Conservation (phyloP, 2,329 filamentous ascomycete genomes). For the Fusarium solani-melongenae region DNA sequence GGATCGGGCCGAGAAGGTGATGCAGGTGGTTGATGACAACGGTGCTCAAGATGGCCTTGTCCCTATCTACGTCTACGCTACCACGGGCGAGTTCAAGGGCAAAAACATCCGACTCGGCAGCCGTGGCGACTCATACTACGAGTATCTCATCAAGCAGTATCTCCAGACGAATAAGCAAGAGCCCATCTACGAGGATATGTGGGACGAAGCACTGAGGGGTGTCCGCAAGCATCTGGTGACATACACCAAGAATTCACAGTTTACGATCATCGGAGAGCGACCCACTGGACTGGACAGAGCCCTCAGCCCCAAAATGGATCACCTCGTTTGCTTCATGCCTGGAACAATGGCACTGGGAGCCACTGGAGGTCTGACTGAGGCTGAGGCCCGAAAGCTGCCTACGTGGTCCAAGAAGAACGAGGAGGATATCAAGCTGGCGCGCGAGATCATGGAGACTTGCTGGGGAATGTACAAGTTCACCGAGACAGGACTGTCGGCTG, state of each 20-base stretch:
- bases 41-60: constrained; percentile 83
- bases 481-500: constrained; percentile 88
- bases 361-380: constrained; percentile 81
- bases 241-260: constrained; percentile 81
- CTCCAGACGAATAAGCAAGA: constrained; percentile 91
- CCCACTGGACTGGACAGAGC: constrained; percentile 74
- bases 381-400: constrained; percentile 76
- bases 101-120: constrained; percentile 91
- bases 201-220: constrained; percentile 85
- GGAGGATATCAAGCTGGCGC: constrained; percentile 86
- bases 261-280: constrained; percentile 91
- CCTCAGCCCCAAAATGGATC: constrained; percentile 94
- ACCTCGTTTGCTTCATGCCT: constrained; percentile 96
- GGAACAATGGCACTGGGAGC: constrained; percentile 92
- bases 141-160: constrained; percentile 99
- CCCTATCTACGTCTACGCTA: constrained; percentile 89
- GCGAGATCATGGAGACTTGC: constrained; percentile 95
- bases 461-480: constrained; percentile 97
- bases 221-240: constrained; percentile 93
- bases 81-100: constrained; percentile 81
- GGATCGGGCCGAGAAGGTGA: constrained; percentile 91
- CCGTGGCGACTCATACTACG: constrained; percentile 96
- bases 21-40: constrained; percentile 89
- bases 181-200: constrained; percentile 88
- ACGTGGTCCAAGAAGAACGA: constrained; percentile 84